A percentile compares a stretch with the other conserved stretches of the same genome.
phyloP scores from a whole-genome alignment of 2,329 filamentous ascomycete species.

The Diaporthe longicolla region DNA sequence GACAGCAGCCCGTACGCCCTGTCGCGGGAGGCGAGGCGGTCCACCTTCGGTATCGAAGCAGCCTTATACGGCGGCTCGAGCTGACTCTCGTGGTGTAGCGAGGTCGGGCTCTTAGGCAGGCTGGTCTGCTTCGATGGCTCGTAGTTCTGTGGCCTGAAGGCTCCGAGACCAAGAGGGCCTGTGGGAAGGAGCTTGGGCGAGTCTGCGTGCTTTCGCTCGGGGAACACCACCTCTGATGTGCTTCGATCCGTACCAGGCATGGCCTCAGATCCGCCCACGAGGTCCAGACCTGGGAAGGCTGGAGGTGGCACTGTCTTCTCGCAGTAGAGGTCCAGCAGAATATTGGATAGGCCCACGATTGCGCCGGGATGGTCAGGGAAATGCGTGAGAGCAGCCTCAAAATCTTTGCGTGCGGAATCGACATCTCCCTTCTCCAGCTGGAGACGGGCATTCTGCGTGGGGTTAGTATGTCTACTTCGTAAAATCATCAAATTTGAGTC shows the following conservation, averaged over 20 bases:
- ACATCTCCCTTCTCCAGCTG: conserved; percentile 72
- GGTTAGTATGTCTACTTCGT: conserved; percentile 6
- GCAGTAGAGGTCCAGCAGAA: conserved; percentile 88
- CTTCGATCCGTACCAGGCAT: conserved; percentile 42
- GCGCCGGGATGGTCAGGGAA: conserved; percentile 84
- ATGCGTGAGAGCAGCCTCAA: conserved; percentile 86
- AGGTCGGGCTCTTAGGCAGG: conserved; percentile 35
- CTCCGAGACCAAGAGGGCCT: conserved; percentile 63
- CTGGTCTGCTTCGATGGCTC: conserved; percentile 16
- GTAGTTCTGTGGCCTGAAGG: conserved; percentile 40
- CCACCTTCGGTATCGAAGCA: conserved; percentile 77
- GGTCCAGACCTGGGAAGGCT: conserved; percentile 62
- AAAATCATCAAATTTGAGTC: neutral
- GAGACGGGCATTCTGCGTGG: conserved; percentile 69
- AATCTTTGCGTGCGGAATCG: conserved; percentile 80
- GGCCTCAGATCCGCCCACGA: conserved; percentile 51
- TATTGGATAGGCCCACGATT: conserved; percentile 85
- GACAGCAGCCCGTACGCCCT: conserved; percentile 88
- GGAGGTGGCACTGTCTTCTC: conserved; percentile 74
- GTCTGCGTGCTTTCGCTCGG: conserved; percentile 26
- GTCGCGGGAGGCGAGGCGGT: conserved; percentile 90
- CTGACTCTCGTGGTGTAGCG: conserved; percentile 54
- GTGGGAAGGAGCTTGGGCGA: conserved; percentile 53
- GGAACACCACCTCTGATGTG: conserved; percentile 39
- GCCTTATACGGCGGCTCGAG: conserved; percentile 69